These are phyloP conservation scores for Violaceomyces palustris DNA, from an alignment of 1,284 basidiomycete species.

Conservation along the genomic window DNA sequence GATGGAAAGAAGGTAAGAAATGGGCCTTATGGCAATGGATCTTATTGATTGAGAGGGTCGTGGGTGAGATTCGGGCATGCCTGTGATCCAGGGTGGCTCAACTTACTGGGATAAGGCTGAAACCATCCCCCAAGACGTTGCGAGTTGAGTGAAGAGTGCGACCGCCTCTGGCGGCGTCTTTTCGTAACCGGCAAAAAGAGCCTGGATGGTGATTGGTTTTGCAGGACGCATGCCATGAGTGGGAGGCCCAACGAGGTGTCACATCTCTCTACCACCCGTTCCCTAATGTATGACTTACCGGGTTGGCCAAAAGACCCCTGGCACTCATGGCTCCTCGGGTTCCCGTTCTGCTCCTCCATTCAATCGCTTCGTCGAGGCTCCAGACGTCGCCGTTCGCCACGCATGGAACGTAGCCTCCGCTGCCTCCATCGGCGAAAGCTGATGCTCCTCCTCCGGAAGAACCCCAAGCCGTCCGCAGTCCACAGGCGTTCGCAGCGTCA, in stretches of 20 bases:
- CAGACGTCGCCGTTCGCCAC: slow-evolving; percentile 63
- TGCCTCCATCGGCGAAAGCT: slow-evolving; percentile 30
- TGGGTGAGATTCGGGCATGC: no score
- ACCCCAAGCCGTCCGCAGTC: slow-evolving; percentile 28
- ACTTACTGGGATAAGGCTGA: slow-evolving; percentile 56
- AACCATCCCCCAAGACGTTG: slow-evolving; percentile 57
- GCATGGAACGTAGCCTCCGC: slow-evolving; percentile 57
- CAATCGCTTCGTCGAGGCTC: slow-evolving; percentile 56
- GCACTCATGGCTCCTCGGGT: slow-evolving; percentile 62
- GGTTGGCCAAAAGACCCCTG: slow-evolving; percentile 61
- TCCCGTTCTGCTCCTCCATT: slow-evolving; percentile 56
- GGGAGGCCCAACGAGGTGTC: background rate
- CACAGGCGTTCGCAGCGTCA: slow-evolving; percentile 53
- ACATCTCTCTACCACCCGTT: no score
- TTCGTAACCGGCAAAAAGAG: slow-evolving; percentile 59
- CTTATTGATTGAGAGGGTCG: no score
- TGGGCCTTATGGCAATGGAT: background rate
- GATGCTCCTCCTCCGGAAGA: slow-evolving; percentile 22
- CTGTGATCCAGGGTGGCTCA: background rate
- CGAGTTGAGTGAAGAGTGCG: slow-evolving; percentile 56
- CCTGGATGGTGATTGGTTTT: slow-evolving; percentile 51
- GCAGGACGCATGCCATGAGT: background rate
- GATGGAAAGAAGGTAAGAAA: background rate
- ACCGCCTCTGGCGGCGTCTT: slow-evolving; percentile 58
- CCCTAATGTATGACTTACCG: slow-evolving; percentile 48